phyloP scores from a whole-genome alignment of 1,284 basidiomycete species.

The Schizophyllum amplum region DNA sequence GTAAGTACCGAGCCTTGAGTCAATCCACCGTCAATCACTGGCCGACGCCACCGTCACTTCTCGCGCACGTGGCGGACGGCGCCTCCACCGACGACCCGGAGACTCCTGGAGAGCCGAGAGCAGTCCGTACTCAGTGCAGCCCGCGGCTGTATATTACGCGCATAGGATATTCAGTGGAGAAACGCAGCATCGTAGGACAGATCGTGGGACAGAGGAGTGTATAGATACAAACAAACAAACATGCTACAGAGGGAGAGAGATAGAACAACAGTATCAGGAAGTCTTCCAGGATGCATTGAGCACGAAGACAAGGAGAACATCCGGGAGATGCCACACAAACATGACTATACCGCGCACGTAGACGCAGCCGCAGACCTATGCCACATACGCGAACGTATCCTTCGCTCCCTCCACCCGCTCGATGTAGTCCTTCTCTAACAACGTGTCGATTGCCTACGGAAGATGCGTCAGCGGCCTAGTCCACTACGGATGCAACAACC shows the following conservation, averaged over 20 bases:
- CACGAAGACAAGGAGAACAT: too few species aligned
- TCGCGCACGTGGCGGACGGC: neutral
- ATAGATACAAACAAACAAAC: neutral
- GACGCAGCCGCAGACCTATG: conserved; percentile 19
- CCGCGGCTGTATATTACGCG: too few species aligned
- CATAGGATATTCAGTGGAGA: neutral
- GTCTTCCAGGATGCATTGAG: too few species aligned
- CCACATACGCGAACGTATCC: conserved; percentile 75
- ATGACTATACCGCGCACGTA: too few species aligned
- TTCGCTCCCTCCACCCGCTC: conserved; percentile 83
- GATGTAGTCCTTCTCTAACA: conserved; percentile 97
- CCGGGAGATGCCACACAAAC: neutral
- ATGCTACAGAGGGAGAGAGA: too few species aligned
- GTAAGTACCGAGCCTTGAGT: neutral
- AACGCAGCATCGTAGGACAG: neutral
- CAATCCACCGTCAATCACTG: neutral
- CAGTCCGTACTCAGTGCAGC: too few species aligned
- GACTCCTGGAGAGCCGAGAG: too few species aligned
- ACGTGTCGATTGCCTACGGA: conserved; percentile 82
- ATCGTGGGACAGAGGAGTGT: neutral
- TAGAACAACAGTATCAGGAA: too few species aligned
- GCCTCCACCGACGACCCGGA: too few species aligned
- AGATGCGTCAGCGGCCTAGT: neutral
- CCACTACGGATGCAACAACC: conserved; percentile 6
- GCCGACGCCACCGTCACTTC: neutral